These are phyloP conservation scores for Thuidium tamariscinum DNA, from an alignment of 225 moss, liverwort and hornwort species.

Conservation along the genomic window DNA sequence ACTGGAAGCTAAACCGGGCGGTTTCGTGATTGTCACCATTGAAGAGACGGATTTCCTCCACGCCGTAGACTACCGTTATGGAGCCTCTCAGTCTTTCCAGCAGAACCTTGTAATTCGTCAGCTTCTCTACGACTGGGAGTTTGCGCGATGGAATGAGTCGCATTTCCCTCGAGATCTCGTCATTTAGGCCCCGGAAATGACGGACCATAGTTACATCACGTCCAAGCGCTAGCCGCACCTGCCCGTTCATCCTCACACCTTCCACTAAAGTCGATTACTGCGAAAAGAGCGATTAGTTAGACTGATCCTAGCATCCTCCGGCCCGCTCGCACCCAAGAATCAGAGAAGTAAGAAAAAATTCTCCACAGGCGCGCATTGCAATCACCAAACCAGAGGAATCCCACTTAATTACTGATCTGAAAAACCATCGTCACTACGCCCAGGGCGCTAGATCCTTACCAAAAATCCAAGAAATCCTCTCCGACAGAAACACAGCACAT, in stretches of 20 bases:
- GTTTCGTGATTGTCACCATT: neutral
- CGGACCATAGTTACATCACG: neutral
- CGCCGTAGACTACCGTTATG: conserved; percentile 4
- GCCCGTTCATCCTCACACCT: conserved; percentile 11
- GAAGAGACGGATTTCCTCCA: conserved; percentile 13
- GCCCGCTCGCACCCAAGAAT: neutral
- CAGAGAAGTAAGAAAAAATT: neutral
- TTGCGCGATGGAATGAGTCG: neutral
- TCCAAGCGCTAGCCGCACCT: neutral
- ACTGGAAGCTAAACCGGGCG: neutral
- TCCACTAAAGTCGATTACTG: neutral
- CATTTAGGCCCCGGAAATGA: neutral
- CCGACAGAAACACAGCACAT: neutral
- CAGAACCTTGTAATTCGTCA: neutral
- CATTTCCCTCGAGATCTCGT: neutral
- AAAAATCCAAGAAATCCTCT: neutral
- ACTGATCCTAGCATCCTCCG: neutral
- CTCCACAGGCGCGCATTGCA: neutral
- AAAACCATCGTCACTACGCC: neutral
- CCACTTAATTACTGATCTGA: neutral
- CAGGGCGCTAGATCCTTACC: neutral
- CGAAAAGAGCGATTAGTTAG: neutral
- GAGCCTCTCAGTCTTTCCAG: neutral
- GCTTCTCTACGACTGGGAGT: neutral
- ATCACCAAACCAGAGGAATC: no score